phyloP scores from a whole-genome alignment of 148 eudicot genomes.

The Fallopia convolvulus region DNA sequence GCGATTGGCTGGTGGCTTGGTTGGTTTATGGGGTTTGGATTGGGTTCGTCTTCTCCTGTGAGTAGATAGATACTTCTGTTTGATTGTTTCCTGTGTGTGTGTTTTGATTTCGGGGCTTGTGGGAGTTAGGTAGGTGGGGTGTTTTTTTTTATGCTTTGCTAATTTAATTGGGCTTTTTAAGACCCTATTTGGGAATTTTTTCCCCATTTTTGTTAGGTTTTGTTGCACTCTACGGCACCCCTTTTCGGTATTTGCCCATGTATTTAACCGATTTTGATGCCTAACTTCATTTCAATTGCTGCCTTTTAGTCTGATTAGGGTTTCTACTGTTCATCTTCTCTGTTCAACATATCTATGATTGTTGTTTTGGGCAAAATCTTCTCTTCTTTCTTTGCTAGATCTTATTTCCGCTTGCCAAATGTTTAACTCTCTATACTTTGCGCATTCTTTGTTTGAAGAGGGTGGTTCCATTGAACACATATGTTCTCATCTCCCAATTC shows the following conservation, averaged over 20 bases:
- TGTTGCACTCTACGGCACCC: not conserved
- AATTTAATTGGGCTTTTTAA: not conserved
- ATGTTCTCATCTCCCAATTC: conserved; percentile 45
- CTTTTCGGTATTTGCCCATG: not conserved
- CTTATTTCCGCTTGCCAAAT: not conserved
- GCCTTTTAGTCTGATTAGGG: not conserved
- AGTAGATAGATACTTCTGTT: not conserved
- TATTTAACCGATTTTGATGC: not conserved
- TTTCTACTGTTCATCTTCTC: not conserved
- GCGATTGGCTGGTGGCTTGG: not conserved
- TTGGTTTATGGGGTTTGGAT: not conserved
- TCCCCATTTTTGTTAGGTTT: not conserved
- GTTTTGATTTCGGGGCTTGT: not conserved
- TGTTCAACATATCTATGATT: not conserved
- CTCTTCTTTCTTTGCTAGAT: too few species aligned
- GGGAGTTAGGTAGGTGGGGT: not conserved
- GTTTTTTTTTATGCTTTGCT: not conserved
- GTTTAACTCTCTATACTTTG: not conserved
- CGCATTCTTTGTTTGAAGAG: conserved; percentile 22
- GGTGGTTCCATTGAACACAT: conserved; percentile 48
- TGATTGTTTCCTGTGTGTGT: not conserved
- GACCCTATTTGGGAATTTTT: not conserved
- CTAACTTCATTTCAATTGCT: not conserved
- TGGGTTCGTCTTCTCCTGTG: not conserved
- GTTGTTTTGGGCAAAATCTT: not conserved